Evolutionary conservation across 2,329 filamentous ascomycete genomes (phyloP), one percentile per base, ranked within the genome.

Genomic region (Fusarium torulosum): DNA sequence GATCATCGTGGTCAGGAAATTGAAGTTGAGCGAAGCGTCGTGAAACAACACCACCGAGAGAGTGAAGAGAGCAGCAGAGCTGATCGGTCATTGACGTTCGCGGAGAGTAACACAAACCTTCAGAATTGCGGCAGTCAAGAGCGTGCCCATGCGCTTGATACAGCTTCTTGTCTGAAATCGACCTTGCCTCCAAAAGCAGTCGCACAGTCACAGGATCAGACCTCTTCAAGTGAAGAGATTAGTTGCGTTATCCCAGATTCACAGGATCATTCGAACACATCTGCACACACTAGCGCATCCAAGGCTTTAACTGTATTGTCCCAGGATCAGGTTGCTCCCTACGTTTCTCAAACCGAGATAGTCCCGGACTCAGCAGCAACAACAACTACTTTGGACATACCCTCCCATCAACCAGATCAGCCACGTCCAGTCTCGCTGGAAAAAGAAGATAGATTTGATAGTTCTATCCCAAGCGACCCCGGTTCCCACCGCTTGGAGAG

Each of bases 341-440:
- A 51, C 45, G 42, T 37, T 23, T 59, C 63, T 13, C 62, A 65
- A 20, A 25, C 55, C 21, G 61, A 59, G 31, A 27, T 63, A 46
- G 40, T 69, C 20, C 59, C 46, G 37, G 59, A 69, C 19, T 69
- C 63, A 7, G 55, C 53, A 29, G 27, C 27, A 29, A 29, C 25
- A 19, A 54, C 41, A 25, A 51, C 52, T 21, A 50, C 47, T 21
- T 66, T 56, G 8, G 62, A 70, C 19, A 74, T 76, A 54, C 70
- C 74, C 7, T 77, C 75, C 31, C 75, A 53, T 43, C 76, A 78
- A 53, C 72, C 66, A 35, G 55, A 66, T 19, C 67, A 58, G 19
- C 27, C 53, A 41, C 62, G 29, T 25, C n/a, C 21, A 29, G 35
- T 23, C 25, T 40, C 31, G 27, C n/a, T 21, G 9, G 53, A 27